phyloP scores from a whole-genome alignment of 495 filamentous ascomycete genomes.

The Podospora bellae-mahoneyi region DNA sequence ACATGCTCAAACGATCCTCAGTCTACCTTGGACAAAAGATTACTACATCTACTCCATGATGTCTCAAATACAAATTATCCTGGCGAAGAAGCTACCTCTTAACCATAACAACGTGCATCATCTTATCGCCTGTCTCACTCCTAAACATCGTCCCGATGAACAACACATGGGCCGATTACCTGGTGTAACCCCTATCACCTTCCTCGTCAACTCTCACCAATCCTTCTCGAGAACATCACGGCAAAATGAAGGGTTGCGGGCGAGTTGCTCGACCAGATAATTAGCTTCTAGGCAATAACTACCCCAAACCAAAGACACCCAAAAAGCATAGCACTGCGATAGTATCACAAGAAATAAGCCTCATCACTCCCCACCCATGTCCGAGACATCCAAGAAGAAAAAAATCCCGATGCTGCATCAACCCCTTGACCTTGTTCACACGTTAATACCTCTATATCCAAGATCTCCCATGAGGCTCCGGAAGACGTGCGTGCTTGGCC shows the following conservation, averaged over 20 bases:
- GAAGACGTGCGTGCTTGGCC: neutral
- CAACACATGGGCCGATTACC: neutral
- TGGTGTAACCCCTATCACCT: neutral
- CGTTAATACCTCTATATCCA: neutral
- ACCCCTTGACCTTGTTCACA: no score
- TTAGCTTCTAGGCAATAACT: neutral
- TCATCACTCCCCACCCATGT: neutral
- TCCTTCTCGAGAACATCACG: no score
- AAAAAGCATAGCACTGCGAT: no score
- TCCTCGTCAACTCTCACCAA: neutral
- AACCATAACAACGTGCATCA: neutral
- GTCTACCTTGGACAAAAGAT: no score
- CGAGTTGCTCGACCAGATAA: no score
- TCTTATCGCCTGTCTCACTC: neutral
- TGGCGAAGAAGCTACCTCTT: neutral
- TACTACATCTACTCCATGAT: no score
- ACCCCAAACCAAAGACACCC: no score
- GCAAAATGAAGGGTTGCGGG: no score
- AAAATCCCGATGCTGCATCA: neutral
- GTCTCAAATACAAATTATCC: neutral
- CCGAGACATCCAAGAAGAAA: neutral
- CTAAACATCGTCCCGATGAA: neutral
- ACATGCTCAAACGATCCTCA: no score
- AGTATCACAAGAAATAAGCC: no score
- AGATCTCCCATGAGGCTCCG: neutral